Evolutionary conservation across 2,329 filamentous ascomycete species (phyloP).

Genomic region (Alternaria arborescens): DNA sequence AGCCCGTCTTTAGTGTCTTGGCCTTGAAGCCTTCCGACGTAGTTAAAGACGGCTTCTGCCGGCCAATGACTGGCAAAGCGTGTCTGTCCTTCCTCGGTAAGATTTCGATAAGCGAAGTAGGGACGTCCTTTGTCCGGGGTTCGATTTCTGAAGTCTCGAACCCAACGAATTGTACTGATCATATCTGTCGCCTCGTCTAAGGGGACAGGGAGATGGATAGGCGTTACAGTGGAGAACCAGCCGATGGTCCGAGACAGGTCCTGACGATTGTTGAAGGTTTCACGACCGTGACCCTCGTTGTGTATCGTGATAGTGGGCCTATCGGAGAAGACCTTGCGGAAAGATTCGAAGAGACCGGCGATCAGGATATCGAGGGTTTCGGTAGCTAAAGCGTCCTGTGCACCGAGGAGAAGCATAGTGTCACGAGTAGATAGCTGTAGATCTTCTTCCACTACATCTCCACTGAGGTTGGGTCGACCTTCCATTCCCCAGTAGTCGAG

Average conservation of each 20-base stretch:
- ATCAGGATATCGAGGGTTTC: slow-evolving; percentile 51
- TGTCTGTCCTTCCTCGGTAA: slow-evolving; percentile 36
- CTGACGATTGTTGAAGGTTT: slow-evolving; percentile 56
- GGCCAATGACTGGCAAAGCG: slow-evolving; percentile 44
- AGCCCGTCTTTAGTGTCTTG: slow-evolving; percentile 42
- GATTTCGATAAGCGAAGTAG: slow-evolving; percentile 42
- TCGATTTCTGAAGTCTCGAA: slow-evolving; percentile 42
- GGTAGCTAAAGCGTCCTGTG: slow-evolving; percentile 46
- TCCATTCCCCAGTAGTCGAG: slow-evolving; percentile 52
- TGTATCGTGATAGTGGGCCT: slow-evolving; percentile 54
- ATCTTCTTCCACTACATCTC: slow-evolving; percentile 42
- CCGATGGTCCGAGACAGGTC: slow-evolving; percentile 61
- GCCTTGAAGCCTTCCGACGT: slow-evolving; percentile 43
- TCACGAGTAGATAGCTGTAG: slow-evolving; percentile 44
- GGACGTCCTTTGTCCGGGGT: slow-evolving; percentile 44
- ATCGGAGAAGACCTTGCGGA: slow-evolving; percentile 54
- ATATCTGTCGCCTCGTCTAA: slow-evolving; percentile 39
- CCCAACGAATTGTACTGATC: slow-evolving; percentile 44
- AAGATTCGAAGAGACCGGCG: slow-evolving; percentile 52
- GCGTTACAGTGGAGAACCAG: slow-evolving; percentile 59
- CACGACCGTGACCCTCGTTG: slow-evolving; percentile 60
- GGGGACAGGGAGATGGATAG: slow-evolving; percentile 37
- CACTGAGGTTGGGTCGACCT: slow-evolving; percentile 42
- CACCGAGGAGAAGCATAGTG: slow-evolving; percentile 44
- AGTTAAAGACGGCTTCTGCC: slow-evolving; percentile 46